phyloP scores from a whole-genome alignment of 2,329 filamentous ascomycete genomes.

The Exophiala viscosa region DNA sequence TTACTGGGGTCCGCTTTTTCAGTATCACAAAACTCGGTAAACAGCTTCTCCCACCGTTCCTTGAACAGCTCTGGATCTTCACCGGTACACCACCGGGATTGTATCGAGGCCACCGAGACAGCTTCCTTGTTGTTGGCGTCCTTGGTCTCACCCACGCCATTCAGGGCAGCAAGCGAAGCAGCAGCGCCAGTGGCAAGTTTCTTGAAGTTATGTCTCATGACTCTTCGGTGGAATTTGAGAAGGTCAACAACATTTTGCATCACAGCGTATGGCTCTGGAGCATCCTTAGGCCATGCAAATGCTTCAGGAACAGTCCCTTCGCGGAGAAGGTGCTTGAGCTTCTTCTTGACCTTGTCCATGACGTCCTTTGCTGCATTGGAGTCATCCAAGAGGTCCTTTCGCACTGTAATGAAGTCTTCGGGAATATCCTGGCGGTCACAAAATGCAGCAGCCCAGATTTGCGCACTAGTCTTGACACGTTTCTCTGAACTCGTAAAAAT shows the following conservation, averaged over 20 bases:
- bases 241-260: constrained; percentile 87
- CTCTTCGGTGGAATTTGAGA: constrained; percentile 94
- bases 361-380: constrained; percentile 98
- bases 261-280: constrained; percentile 90
- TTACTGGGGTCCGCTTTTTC: constrained; percentile 99
- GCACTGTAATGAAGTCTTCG: constrained; percentile 80
- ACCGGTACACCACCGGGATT: constrained; percentile 91
- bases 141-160: constrained; percentile 23
- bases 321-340: constrained; percentile 85
- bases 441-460: constrained; percentile 92
- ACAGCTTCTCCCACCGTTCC: constrained; percentile 97
- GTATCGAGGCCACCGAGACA: constrained; percentile 66
- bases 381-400: constrained; percentile 93
- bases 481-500: constrained; percentile 96
- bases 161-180: constrained; percentile 51
- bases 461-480: constrained; percentile 86
- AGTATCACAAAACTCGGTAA: constrained; percentile 90
- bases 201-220: constrained; percentile 91
- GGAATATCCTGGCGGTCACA: constrained; percentile 80
- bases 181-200: constrained; percentile 66
- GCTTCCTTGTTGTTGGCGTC: constrained; percentile 31
- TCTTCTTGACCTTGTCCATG: constrained; percentile 99
- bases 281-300: constrained; percentile 95
- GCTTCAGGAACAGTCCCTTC: constrained; percentile 92
- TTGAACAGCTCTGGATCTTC: constrained; percentile 93